phyloP scores from a whole-genome alignment of 2,329 filamentous ascomycete species.

The Ceratocystis alfenasii region DNA sequence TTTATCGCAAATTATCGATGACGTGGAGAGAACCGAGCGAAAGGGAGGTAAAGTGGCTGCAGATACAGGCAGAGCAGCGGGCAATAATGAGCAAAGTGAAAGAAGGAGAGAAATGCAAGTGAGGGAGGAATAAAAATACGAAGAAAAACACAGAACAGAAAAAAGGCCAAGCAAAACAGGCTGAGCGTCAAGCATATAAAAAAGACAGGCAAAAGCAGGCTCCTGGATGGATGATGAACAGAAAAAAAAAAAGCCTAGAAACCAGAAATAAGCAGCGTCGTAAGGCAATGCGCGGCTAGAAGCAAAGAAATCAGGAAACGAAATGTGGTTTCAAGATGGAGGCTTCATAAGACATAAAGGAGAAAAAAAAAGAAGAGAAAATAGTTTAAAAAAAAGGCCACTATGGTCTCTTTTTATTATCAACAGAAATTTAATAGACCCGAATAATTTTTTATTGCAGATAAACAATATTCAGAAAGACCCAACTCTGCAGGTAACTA shows the following conservation, averaged over 20 bases:
- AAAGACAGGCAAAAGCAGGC: slow-evolving; percentile 17
- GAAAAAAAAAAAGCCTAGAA: background rate
- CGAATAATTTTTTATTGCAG: background rate
- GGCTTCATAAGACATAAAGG: background rate
- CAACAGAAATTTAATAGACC: background rate
- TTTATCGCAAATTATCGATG: slow-evolving; percentile 15
- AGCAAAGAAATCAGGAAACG: slow-evolving; percentile 4
- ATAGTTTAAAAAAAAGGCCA: background rate
- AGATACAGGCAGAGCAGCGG: background rate
- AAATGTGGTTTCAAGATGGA: slow-evolving; percentile 4
- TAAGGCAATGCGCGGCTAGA: background rate
- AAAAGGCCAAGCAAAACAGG: slow-evolving; percentile 16
- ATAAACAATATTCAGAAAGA: background rate
- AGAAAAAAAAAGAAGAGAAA: background rate
- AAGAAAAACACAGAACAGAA: slow-evolving; percentile 19
- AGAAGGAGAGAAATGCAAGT: slow-evolving; percentile 22
- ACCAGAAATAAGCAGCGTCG: too few species aligned
- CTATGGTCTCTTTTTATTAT: background rate
- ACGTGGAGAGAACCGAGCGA: slow-evolving; percentile 13
- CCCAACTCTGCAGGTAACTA: background rate
- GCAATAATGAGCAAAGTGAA: slow-evolving; percentile 21
- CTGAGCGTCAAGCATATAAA: background rate
- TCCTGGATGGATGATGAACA: background rate
- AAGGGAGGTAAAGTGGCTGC: background rate
- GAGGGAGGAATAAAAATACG: slow-evolving; percentile 21